Evolutionary conservation across 305 asterid species (phyloP).

Genomic region (Solanum aculeatissimum): DNA sequence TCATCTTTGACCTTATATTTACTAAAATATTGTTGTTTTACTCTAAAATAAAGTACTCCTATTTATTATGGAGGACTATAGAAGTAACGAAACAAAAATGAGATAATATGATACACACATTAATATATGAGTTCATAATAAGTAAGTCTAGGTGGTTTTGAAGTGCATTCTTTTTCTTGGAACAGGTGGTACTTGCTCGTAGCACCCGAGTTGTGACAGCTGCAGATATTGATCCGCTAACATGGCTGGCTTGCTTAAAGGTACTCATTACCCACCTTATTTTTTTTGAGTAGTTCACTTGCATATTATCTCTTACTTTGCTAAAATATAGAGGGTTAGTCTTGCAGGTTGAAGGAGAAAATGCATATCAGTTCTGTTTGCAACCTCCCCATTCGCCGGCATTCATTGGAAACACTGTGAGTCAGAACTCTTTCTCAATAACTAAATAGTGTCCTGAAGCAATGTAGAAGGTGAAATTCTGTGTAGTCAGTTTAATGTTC

Average conservation of each 20-base stretch:
- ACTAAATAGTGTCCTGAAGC: neutral
- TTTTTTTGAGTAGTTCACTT: neutral
- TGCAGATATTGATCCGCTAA: slow-evolving; percentile 58
- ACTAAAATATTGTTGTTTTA: neutral
- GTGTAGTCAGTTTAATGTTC: neutral
- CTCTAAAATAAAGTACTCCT: neutral
- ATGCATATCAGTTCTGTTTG: slow-evolving; percentile 82
- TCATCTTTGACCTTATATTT: neutral
- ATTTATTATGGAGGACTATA: neutral
- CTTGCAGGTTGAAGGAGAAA: slow-evolving; percentile 58
- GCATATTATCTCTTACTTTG: neutral
- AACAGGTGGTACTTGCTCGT: slow-evolving; percentile 94
- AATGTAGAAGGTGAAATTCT: neutral
- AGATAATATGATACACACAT: neutral
- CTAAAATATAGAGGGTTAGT: neutral
- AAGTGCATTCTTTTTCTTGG: neutral
- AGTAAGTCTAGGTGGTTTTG: neutral
- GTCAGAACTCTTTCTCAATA: slow-evolving; percentile 8
- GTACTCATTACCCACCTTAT: slow-evolving; percentile 16
- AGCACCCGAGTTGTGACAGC: slow-evolving; percentile 70
- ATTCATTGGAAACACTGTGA: slow-evolving; percentile 93
- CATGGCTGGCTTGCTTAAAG: slow-evolving; percentile 69
- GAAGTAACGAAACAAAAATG: neutral
- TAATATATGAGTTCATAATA: neutral
- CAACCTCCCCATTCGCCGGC: slow-evolving; percentile 96